Base-by-base conservation (phyloP, 305 asterid species). In the Fraxinus greggii region DNA sequence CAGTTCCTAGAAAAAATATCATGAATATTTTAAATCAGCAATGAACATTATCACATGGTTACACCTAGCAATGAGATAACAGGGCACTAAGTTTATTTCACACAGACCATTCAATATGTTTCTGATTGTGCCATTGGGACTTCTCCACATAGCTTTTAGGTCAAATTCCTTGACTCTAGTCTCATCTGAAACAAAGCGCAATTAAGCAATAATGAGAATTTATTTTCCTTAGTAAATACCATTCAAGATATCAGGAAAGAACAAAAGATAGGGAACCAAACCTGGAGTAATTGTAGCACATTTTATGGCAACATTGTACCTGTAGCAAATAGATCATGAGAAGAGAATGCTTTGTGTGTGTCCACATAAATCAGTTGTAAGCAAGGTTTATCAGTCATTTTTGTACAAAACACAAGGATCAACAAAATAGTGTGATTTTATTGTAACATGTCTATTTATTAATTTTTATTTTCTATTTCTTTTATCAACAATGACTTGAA, bases 111-210 rank as follows among this genome's bases (percentile, higher is more conserved):
- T 85, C 84, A 95, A 83, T 54, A 93, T 92, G 86, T 95, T 95
- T 87, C 98, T 88, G 88, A 95, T 93, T 77, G 98, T 92, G 87
- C 98, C 98, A 81, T 95, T 95, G 86, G 98, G 98, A 80, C 98
- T 95, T 88, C 85, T 91, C 98, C 97, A 95, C 97, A 92, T 95
- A 48, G 89, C 61, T 82, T 93, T 95, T 81, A 95, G 90, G 84
- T 90, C 94, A 83, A 88, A 93, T 87, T 95, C 97, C 89, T 92
- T 86, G 81, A 95, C 97, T 88, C 98, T 89, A 78, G 88, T 77
- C 89, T 93, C 98, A 86, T 95, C 98, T 95, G 95, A 82, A 85
- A 83, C 79, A 63, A 76, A 28, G 75, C 17, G 38, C 75, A 67
- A 28, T 29, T 38, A 69, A 29, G 75, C 75, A 69, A 69, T 5